Percentiles rank a stretch among this genome's conserved stretches.
Conservation (phyloP, 2,329 filamentous ascomycete genomes). For the Alternaria tenuissima region DNA sequence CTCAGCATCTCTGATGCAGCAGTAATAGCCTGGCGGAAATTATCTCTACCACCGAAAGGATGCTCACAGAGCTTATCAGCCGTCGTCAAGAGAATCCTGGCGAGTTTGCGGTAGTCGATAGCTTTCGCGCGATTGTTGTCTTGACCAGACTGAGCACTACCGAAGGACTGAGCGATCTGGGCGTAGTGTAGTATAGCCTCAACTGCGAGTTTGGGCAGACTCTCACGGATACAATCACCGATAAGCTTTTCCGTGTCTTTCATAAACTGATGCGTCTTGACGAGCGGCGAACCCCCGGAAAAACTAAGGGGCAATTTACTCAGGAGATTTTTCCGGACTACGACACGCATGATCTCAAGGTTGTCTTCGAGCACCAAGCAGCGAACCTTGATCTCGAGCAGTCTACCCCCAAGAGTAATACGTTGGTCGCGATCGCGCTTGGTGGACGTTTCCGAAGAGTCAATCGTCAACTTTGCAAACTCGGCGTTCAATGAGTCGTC, state of each 20-base stretch:
- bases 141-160: conserved; percentile 21
- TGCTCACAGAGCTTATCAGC: conserved; percentile 46
- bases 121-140: conserved; percentile 18
- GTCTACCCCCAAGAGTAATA: conserved; percentile 36
- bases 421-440: conserved; percentile 39
- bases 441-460: conserved; percentile 18
- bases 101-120: conserved; percentile 20
- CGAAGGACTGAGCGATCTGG: conserved; percentile 36
- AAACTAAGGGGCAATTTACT: conserved; percentile 14
- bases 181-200: conserved; percentile 48
- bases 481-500: conserved; percentile 24
- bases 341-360: conserved; percentile 28
- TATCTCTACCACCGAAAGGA: conserved; percentile 40
- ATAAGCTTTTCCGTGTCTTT: conserved; percentile 42
- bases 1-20: conserved; percentile 38
- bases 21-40: conserved; percentile 38
- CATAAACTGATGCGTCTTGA: conserved; percentile 31
- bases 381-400: conserved; percentile 41
- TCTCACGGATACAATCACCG: conserved; percentile 35
- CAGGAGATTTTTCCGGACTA: neutral
- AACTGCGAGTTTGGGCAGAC: conserved; percentile 50
- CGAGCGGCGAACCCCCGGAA: conserved; percentile 15
- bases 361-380: conserved; percentile 44
- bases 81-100: conserved; percentile 37
- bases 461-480: conserved; percentile 29